Conservation (phyloP, 78 protist species). For the Corallochytrium limacisporum region DNA sequence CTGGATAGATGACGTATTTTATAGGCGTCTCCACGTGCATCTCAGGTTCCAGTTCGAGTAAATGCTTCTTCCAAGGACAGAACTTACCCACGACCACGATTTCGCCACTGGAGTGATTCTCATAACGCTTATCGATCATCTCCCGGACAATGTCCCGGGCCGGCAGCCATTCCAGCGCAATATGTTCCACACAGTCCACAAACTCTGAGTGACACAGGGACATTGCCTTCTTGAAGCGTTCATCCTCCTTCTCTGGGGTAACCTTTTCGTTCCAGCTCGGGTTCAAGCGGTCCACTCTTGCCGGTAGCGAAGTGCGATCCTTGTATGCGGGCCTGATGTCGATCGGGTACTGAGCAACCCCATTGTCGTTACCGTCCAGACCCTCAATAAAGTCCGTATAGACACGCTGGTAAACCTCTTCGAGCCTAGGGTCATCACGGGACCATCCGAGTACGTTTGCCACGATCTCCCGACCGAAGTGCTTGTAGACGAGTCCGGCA, state of each 20-base stretch:
- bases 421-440: constrained; percentile 12
- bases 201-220: background rate
- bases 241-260: constrained; percentile 9
- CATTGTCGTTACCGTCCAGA: constrained; percentile 76
- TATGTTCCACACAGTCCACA: background rate
- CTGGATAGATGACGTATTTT: too few species aligned
- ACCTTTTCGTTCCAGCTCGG: constrained; percentile 48
- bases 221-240: background rate
- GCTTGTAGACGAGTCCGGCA: constrained; percentile 64
- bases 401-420: constrained; percentile 25
- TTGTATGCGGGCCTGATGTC: background rate
- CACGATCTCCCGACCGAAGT: constrained; percentile 59
- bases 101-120: constrained; percentile 31
- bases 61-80: constrained; percentile 77
- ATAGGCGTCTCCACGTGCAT: too few species aligned
- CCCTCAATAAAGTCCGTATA: constrained; percentile 39
- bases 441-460: background rate
- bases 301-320: background rate
- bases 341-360: constrained; percentile 14
- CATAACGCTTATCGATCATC: background rate
- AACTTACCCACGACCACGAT: constrained; percentile 27
- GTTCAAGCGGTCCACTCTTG: constrained; percentile 40
- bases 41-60: too few species aligned
- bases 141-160: constrained; percentile 50
- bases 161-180: constrained; percentile 44